These are phyloP conservation scores for Xylariales sp. DNA, from an alignment of 2,329 filamentous ascomycete species.

Conservation along the genomic window DNA sequence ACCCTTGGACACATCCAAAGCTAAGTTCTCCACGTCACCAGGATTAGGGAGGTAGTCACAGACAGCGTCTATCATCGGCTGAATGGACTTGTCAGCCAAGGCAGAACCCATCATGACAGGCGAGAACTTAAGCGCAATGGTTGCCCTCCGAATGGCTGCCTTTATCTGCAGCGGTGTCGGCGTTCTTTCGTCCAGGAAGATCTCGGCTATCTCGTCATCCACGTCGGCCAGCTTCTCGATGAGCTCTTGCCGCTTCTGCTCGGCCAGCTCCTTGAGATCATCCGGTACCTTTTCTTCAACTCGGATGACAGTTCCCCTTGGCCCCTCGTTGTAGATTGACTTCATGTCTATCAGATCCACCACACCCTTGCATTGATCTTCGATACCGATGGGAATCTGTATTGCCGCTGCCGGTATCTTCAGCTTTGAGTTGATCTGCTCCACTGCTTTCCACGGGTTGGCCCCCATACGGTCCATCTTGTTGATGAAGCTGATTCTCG, in stretches of 20 bases:
- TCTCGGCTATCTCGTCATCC: conserved; percentile 93
- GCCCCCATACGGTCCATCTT: conserved; percentile 99
- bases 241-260: conserved; percentile 77
- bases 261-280: conserved; percentile 68
- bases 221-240: conserved; percentile 96
- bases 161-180: conserved; percentile 82
- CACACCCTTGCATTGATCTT: conserved; percentile 89
- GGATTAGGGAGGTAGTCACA: conserved; percentile 96
- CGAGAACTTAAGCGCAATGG: conserved; percentile 84
- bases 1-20: conserved; percentile 73
- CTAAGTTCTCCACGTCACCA: conserved; percentile 80
- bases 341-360: conserved; percentile 91
- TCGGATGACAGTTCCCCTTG: conserved; percentile 71
- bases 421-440: conserved; percentile 96
- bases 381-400: conserved; percentile 88
- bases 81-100: conserved; percentile 87
- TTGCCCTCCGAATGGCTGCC: conserved; percentile 84
- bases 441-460: conserved; percentile 95
- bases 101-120: conserved; percentile 97
- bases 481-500: conserved; percentile 93
- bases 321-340: conserved; percentile 86
- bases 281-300: conserved; percentile 77
- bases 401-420: conserved; percentile 89
- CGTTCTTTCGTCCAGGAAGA: conserved; percentile 82
- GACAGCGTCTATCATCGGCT: conserved; percentile 94